These are phyloP conservation scores for Coleophoma eucalyptorum DNA, from an alignment of 2,329 filamentous ascomycete genomes.

Conservation along the genomic window DNA sequence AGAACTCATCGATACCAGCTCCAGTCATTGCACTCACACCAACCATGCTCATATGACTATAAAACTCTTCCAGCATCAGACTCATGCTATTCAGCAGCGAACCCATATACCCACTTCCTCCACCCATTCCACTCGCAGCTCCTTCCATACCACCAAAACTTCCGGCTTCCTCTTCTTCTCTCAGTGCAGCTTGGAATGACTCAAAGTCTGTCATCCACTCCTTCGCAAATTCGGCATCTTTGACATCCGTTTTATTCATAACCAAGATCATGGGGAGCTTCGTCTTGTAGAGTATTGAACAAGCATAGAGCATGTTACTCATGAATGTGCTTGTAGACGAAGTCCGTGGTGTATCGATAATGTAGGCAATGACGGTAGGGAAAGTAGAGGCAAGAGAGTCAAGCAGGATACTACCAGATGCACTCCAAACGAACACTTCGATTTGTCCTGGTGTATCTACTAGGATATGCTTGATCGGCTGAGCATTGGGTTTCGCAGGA, in stretches of 20 bases:
- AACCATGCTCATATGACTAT: constrained; percentile 88
- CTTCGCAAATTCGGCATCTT: constrained; percentile 85
- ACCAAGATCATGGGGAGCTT: constrained; percentile 98
- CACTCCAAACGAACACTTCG: constrained; percentile 98
- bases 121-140: constrained; percentile 41
- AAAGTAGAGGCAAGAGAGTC: constrained; percentile 91
- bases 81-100: constrained; percentile 97
- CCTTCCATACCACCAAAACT: constrained; percentile 72
- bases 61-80: constrained; percentile 95
- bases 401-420: constrained; percentile 88
- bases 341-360: constrained; percentile 94
- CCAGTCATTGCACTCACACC: constrained; percentile 92
- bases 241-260: constrained; percentile 98
- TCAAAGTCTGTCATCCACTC: constrained; percentile 99
- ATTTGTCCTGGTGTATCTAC: constrained; percentile 97
- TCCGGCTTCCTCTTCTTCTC: constrained; percentile 73
- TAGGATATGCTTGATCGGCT: constrained; percentile 76
- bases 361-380: constrained; percentile 93
- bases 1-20: constrained; percentile 89
- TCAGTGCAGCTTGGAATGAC: constrained; percentile 83
- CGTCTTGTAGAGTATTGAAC: constrained; percentile 97
- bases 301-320: constrained; percentile 99
- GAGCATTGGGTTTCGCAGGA: constrained; percentile 53
- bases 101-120: constrained; percentile 93
- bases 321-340: constrained; percentile 95